These are phyloP conservation scores for Ogataea methylovora DNA, from an alignment of 805 yeast genomes.

Conservation along the genomic window DNA sequence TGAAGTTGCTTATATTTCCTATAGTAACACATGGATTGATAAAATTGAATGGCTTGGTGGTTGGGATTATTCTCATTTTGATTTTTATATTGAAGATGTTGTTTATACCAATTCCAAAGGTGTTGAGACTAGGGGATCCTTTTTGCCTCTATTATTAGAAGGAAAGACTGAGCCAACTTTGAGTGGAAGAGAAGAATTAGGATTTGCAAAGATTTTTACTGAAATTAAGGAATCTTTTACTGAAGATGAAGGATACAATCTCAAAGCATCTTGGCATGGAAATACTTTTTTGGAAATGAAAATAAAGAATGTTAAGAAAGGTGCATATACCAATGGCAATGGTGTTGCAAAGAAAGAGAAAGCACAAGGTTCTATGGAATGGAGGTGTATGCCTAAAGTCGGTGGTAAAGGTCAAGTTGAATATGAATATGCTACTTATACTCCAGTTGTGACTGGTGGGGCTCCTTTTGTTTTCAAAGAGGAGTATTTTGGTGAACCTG, in stretches of 20 bases:
- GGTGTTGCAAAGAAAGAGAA: neutral
- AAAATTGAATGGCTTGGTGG: conserved; percentile 8
- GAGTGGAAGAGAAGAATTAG: too few relatives aligned
- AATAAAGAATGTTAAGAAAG: conserved; percentile 4
- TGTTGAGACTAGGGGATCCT: conserved; percentile 3
- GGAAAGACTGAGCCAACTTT: too few relatives aligned
- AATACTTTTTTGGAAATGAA: conserved; percentile 5
- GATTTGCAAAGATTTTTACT: too few relatives aligned
- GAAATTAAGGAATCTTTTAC: too few relatives aligned
- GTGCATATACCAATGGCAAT: neutral
- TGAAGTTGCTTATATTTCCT: conserved; percentile 3
- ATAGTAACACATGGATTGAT: conserved; percentile 6
- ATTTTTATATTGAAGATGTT: conserved; percentile 4
- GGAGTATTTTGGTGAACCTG: conserved; percentile 4
- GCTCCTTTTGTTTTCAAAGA: conserved; percentile 4
- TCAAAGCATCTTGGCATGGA: conserved; percentile 6
- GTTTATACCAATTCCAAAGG: conserved; percentile 6
- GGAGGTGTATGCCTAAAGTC: conserved; percentile 5
- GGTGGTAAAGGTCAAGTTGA: conserved; percentile 5
- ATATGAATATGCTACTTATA: conserved; percentile 4
- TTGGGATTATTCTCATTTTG: conserved; percentile 7
- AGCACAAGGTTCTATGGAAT: conserved; percentile 4
- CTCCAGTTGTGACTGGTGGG: conserved; percentile 5
- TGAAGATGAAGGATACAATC: conserved; percentile 4
- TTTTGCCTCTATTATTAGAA: conserved; percentile 4